A percentile compares a stretch with the other conserved stretches of the same genome.
phyloP scores from a whole-genome alignment of 83 land plant species.

The Picea abies region DNA sequence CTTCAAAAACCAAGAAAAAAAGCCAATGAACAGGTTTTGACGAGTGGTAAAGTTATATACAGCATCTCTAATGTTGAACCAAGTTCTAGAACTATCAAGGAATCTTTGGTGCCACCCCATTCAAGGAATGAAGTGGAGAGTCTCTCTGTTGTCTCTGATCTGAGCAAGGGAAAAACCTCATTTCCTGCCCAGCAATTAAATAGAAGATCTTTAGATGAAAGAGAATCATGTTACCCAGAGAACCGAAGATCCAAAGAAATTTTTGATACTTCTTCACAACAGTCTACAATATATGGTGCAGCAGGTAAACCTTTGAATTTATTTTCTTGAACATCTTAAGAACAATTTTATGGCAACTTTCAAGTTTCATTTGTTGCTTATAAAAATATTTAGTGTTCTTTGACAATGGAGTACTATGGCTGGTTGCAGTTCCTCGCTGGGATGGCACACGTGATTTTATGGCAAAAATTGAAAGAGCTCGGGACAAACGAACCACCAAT shows the following conservation, averaged over 20 bases:
- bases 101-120: neutral
- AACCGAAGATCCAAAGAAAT: neutral
- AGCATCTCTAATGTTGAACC: neutral
- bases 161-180: neutral
- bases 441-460: slow-evolving; percentile 34
- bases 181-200: neutral
- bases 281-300: neutral
- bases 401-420: neutral
- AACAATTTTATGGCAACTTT: neutral
- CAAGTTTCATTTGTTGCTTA: neutral
- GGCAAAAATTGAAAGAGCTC: neutral
- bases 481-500: neutral
- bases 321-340: neutral
- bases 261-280: neutral
- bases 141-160: neutral
- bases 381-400: neutral
- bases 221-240: slow-evolving; percentile 5
- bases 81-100: neutral
- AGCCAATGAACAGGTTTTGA: neutral
- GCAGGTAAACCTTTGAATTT: neutral
- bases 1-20: slow-evolving; percentile 1
- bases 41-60: neutral
- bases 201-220: neutral
- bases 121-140: neutral
- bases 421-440: slow-evolving; percentile 64